Evolutionary conservation across 768 basidiomycete genomes (phyloP), one percentile per base, ranked within the genome.

Genomic region (Sporobolomyces phaffii): DNA sequence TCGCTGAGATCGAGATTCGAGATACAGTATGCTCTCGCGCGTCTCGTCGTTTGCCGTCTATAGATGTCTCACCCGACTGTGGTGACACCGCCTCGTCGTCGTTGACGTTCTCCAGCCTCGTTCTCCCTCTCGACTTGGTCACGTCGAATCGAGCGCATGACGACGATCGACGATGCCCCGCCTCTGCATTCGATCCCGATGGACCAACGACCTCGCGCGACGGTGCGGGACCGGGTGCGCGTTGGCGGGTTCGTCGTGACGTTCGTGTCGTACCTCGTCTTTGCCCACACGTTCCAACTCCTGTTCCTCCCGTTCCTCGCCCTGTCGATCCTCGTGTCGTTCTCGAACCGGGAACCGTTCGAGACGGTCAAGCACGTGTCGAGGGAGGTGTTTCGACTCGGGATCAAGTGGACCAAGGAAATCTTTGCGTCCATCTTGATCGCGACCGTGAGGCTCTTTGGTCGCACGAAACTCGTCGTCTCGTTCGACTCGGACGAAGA

Each of bases 361-460:
- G 20, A 20, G 8, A 8, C 52, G 3, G 29, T 65, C 33, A 41
- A 52, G 18, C 49, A 34, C 29, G 36, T 41, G 5, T 33, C 43
- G 3, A 7, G 33, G 5, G 40, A 38, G 13, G 38, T 50, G 26
- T 64, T 47, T 48, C 45, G 54, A 22, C 10, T 8, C 7, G 28
- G 26, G 3, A 52, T 59, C 33, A 20, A 26, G 34, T 41, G 40
- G 54, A 26, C 58, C 3, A 73, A 73, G 63, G 72, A 62, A 24
- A 57, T 54, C 18, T 73, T 73, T 26, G 61, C 66, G 1, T 26
- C 26, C 40, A 13, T 59, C 1, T 65, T 73, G 52, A 88, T 92
- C 73, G 76, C 90, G 45, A 85, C 89, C 81, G 85, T 84, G 71
- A 85, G 89, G 73, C 86, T 84, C 82, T 92, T 92, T 67, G 88